Evolutionary conservation across 495 filamentous ascomycete species (phyloP).

Genomic region (Patellaria atrata): DNA sequence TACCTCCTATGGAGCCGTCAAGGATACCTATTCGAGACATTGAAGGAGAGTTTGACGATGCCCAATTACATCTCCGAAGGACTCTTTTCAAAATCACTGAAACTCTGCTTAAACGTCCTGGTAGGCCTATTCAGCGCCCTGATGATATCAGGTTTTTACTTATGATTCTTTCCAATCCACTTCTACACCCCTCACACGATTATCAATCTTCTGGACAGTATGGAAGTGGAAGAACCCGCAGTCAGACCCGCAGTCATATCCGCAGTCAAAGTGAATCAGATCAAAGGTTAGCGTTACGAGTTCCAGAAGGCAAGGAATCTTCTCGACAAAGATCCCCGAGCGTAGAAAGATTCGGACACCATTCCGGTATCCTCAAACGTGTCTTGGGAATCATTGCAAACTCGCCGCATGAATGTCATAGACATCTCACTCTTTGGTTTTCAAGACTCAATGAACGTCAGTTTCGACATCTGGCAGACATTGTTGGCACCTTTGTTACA

Average conservation of each 20-base stretch:
- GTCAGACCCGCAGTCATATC: too few relatives aligned
- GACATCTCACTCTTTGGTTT: constrained; percentile 75
- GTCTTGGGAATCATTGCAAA: constrained; percentile 72
- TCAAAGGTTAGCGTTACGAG: too few relatives aligned
- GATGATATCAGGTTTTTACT: constrained; percentile 68
- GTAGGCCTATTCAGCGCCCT: constrained; percentile 51
- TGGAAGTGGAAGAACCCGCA: background rate
- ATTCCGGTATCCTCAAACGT: constrained; percentile 61
- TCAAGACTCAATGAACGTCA: constrained; percentile 52
- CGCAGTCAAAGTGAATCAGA: too few relatives aligned
- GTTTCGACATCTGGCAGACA: constrained; percentile 59
- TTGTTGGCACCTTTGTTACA: constrained; percentile 67
- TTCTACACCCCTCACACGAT: constrained; percentile 38
- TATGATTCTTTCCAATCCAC: constrained; percentile 71
- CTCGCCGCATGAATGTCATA: constrained; percentile 60
- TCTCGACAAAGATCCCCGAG: background rate
- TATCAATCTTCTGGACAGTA: background rate
- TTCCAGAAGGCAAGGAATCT: too few relatives aligned
- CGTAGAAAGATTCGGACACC: constrained; percentile 6
- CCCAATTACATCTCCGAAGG: constrained; percentile 50
- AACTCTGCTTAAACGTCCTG: constrained; percentile 71
- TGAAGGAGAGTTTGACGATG: constrained; percentile 47
- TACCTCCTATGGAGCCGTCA: background rate
- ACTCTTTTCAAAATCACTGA: constrained; percentile 72
- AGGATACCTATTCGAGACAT: constrained; percentile 20